Evolutionary conservation across 306 rosid species (phyloP).

Genomic region (Vigna radiata): DNA sequence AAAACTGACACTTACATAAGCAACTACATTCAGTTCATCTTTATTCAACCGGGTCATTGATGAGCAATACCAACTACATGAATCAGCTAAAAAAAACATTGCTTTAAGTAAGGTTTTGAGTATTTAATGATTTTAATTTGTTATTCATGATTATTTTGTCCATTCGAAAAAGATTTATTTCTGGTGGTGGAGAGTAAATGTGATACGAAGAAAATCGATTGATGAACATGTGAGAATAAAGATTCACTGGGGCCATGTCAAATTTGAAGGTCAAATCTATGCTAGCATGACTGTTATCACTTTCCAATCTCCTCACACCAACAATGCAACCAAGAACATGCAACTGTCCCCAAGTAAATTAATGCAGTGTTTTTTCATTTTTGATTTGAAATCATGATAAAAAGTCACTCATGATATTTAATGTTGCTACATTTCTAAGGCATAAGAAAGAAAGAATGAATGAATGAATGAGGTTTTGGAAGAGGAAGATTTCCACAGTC

Average conservation of each 20-base stretch:
- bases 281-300: conserved; percentile 19
- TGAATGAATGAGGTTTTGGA: background rate
- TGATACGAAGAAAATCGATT: background rate
- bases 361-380: background rate
- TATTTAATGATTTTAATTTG: no score
- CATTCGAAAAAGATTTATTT: no score
- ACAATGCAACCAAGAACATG: conserved; percentile 18
- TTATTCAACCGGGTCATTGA: conserved; percentile 33
- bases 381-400: no score
- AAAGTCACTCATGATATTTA: background rate
- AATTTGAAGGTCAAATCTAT: conserved; percentile 58
- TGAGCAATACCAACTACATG: background rate
- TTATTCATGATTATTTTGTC: no score
- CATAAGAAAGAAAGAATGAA: no score
- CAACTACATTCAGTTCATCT: conserved; percentile 37
- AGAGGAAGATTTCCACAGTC: background rate
- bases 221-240: conserved; percentile 48
- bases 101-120: no score
- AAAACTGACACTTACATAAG: conserved; percentile 46
- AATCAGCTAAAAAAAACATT: no score
- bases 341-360: background rate
- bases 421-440: background rate
- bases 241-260: conserved; percentile 58
- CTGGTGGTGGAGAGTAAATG: no score
- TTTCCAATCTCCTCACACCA: conserved; percentile 6